These are phyloP conservation scores for Colletotrichum abscissum DNA, from an alignment of 2,329 filamentous ascomycete genomes.

Conservation along the genomic window DNA sequence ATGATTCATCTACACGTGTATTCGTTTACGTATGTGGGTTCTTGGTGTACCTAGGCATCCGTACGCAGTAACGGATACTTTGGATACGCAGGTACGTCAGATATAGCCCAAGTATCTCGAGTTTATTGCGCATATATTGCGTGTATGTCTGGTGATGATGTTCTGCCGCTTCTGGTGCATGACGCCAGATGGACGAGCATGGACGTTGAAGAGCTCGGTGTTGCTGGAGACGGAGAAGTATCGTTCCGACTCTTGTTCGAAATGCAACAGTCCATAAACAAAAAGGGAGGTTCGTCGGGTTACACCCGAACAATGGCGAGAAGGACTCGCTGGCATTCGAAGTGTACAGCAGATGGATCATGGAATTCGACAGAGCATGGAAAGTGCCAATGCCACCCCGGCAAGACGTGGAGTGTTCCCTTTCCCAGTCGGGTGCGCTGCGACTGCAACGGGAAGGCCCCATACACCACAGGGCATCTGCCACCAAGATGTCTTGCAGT, in stretches of 20 bases:
- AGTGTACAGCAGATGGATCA: background rate
- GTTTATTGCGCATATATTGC: background rate
- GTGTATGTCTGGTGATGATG: background rate
- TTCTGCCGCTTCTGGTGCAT: background rate
- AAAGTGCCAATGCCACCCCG: background rate
- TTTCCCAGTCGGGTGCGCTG: background rate
- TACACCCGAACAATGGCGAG: background rate
- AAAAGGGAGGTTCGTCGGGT: background rate
- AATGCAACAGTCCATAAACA: background rate
- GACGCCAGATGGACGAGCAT: background rate
- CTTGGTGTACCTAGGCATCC: no score
- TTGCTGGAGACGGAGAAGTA: background rate
- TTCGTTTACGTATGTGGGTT: background rate
- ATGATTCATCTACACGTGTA: background rate
- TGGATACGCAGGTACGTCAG: background rate
- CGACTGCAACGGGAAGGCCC: background rate
- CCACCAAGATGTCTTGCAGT: background rate
- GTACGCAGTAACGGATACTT: background rate
- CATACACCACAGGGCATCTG: no score
- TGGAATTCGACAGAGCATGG: background rate
- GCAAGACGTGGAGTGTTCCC: background rate
- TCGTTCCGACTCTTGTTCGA: background rate
- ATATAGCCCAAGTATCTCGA: background rate
- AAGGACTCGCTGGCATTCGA: background rate
- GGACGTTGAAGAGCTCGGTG: background rate